Percentiles rank a stretch among this genome's conserved stretches.
Conservation (phyloP, 192 early-diverging fungal genomes). For the Martensiomyces pterosporus region DNA sequence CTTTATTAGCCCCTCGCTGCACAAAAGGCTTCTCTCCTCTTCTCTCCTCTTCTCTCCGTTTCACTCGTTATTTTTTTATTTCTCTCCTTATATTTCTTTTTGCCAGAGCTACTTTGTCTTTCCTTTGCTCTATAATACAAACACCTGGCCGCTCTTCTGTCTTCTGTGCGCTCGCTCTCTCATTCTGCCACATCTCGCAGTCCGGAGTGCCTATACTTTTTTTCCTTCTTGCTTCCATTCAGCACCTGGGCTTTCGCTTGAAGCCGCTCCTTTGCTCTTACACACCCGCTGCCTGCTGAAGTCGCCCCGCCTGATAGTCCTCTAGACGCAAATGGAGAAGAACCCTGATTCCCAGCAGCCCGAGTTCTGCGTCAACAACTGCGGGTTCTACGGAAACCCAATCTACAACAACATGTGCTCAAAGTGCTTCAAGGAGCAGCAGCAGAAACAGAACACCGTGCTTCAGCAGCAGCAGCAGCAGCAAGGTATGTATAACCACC, state of each 20-base stretch:
- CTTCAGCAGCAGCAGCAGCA: constrained; percentile 16
- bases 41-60: background rate
- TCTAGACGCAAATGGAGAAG: constrained; percentile 56
- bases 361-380: constrained; percentile 62
- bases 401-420: constrained; percentile 74
- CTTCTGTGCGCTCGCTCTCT: no score
- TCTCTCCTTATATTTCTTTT: constrained; percentile 1
- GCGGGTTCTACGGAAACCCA: constrained; percentile 70
- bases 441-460: constrained; percentile 41
- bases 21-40: background rate
- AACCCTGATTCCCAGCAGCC: constrained; percentile 59
- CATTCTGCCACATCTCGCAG: no score
- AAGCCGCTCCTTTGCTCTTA: no score
- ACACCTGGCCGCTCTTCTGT: no score
- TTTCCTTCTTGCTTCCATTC: no score
- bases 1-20: background rate
- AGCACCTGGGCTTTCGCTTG: no score
- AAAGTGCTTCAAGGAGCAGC: constrained; percentile 67
- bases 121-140: no score
- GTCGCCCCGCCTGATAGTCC: no score
- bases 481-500: constrained; percentile 26
- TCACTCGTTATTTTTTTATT: constrained; percentile 2
- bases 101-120: background rate
- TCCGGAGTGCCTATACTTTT: no score
- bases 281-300: no score